Evolutionary conservation across 2,329 filamentous ascomycete species (phyloP), one percentile per base, ranked within the genome.

Genomic region (Aspergillus costaricaensis): DNA sequence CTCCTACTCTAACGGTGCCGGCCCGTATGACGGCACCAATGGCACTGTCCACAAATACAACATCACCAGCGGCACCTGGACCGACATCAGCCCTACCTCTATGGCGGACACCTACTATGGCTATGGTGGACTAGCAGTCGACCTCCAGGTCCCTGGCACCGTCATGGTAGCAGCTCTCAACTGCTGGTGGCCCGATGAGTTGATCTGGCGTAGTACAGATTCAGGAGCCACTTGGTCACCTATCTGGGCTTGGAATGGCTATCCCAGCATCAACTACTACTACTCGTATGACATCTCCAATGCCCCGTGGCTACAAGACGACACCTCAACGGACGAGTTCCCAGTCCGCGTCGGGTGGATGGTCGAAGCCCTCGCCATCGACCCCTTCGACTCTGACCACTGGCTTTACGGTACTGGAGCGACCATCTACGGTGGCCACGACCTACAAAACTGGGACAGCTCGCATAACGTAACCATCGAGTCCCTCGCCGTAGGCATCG

Each of bases 361-460:
- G 85, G 83, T 86, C 8, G 85, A 87, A 66, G 74, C 80, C 0
- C 70, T 87, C 7, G 82, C 82, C 21, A 87, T 87, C 53, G 78
- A 87, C 66, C 85, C 85, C 0, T 78, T 81, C 25, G 83, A 87
- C 65, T 85, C 83, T 58, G 79, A 86, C 66, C 84, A 86, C 68
- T 86, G 83, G 83, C 73, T 86, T 0, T 87, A 87, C 59, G 83
- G 82, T n/a, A 87, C 85, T 0, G 85, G 85, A 2, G 71, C 81
- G n/a, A 85, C 82, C 0, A 72, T 85, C 48, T 84, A 80, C 39
- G 83, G 83, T 9, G 82, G 84, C 1, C 80, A 81, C 55, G 82
- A 86, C 60, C 72, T 86, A n/a, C 81, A 80, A 0, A 82, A 81
- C 14, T 86, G 84, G 84, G 83, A 85, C 58, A 77, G 78, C 0